Percentiles rank a stretch among this genome's conserved stretches.
These are phyloP conservation scores for Pluteus cervinus DNA, from an alignment of 768 basidiomycete species.

Conservation along the genomic window DNA sequence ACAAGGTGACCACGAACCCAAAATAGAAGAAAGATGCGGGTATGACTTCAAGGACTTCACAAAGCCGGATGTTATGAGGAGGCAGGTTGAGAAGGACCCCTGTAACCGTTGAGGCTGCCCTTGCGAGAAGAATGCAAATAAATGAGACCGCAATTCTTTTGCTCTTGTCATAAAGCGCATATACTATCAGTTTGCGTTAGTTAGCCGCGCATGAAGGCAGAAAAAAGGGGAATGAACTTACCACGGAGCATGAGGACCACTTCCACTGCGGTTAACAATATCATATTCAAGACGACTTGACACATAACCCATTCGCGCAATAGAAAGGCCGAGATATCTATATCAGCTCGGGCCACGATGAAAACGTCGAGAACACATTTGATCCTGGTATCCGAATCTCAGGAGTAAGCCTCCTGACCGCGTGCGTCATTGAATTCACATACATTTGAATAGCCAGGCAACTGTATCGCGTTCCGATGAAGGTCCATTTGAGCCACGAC, in stretches of 20 bases:
- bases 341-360: background rate
- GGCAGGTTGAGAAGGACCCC: background rate
- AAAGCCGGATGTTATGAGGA: background rate
- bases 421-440: background rate
- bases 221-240: background rate
- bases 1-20: too few species aligned
- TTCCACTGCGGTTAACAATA: constrained; percentile 1
- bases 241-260: constrained; percentile 3
- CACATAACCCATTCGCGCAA: background rate
- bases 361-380: background rate
- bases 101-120: background rate
- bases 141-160: background rate
- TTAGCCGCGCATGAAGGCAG: background rate
- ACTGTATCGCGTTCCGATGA: constrained; percentile 4
- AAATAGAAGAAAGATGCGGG: constrained; percentile 5
- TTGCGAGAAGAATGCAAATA: background rate
- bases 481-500: constrained; percentile 6
- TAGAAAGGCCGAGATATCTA: background rate
- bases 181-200: constrained; percentile 1
- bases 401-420: background rate
- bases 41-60: background rate
- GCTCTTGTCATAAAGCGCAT: constrained; percentile 4
- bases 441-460: constrained; percentile 3
- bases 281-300: constrained; percentile 1
- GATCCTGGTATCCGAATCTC: background rate